Percentiles rank a stretch among this genome's conserved stretches.
These are phyloP conservation scores for Nasturtium officinale DNA, from an alignment of 345 rosid genomes.

Conservation along the genomic window DNA sequence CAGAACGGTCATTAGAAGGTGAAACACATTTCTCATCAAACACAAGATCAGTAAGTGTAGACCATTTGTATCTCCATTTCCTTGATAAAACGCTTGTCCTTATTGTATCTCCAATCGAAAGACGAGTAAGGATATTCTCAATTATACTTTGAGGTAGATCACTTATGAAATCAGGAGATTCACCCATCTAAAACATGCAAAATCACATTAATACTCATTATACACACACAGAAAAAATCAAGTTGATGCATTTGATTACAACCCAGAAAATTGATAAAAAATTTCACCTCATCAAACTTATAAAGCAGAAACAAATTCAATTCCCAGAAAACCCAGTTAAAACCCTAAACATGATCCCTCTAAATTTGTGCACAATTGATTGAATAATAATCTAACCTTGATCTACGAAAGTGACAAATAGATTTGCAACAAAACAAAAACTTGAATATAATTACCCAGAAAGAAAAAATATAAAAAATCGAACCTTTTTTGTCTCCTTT, in stretches of 20 bases:
- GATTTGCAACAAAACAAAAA: slow-evolving; percentile 12
- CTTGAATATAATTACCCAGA: slow-evolving; percentile 12
- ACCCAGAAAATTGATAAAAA: not conserved
- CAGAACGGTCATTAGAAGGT: slow-evolving; percentile 36
- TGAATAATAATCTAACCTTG: not conserved
- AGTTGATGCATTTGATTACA: slow-evolving; percentile 3
- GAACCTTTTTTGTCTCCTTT: slow-evolving; percentile 25
- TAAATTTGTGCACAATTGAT: not conserved
- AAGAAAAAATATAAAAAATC: not conserved
- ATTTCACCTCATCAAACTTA: not conserved
- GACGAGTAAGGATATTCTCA: slow-evolving; percentile 67
- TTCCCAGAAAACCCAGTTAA: slow-evolving; percentile 7
- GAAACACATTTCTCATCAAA: slow-evolving; percentile 67
- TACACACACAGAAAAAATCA: not conserved
- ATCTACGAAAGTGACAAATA: not conserved
- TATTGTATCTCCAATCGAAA: slow-evolving; percentile 74
- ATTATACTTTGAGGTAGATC: slow-evolving; percentile 83
- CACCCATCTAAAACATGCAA: slow-evolving; percentile 50
- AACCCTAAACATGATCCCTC: not conserved
- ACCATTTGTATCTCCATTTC: slow-evolving; percentile 88
- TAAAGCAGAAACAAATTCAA: not conserved
- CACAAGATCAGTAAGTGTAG: slow-evolving; percentile 64
- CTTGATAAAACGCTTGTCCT: slow-evolving; percentile 76
- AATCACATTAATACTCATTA: not conserved
- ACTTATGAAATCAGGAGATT: slow-evolving; percentile 57